These are phyloP conservation scores for Fusarium veterinarium DNA, from an alignment of 2,329 filamentous ascomycete species.

Conservation along the genomic window DNA sequence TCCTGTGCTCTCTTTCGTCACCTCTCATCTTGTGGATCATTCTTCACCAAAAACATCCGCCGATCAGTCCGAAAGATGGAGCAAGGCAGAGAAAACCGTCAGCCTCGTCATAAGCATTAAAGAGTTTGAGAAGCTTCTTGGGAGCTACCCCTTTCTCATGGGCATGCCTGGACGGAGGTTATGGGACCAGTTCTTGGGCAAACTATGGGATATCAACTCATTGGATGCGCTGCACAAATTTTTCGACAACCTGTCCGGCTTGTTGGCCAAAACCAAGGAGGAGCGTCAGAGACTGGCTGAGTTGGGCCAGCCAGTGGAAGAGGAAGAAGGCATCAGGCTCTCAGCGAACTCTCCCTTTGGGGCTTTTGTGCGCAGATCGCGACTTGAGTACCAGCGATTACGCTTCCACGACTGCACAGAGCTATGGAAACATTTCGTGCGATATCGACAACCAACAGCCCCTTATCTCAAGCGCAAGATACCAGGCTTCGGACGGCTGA, in stretches of 20 bases:
- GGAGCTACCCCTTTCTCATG: conserved; percentile 61
- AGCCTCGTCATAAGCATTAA: conserved; percentile 65
- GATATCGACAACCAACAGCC: conserved; percentile 82
- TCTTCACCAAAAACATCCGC: conserved; percentile 44
- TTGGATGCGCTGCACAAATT: conserved; percentile 84
- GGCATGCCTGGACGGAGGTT: conserved; percentile 80
- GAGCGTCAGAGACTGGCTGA: conserved; percentile 68
- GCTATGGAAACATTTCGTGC: conserved; percentile 85
- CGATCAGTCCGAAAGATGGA: conserved; percentile 55
- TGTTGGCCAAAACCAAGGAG: conserved; percentile 72
- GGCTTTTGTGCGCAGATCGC: conserved; percentile 79
- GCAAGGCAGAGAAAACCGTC: conserved; percentile 61
- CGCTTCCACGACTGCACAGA: conserved; percentile 82
- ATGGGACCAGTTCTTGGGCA: conserved; percentile 87
- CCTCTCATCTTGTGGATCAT: conserved; percentile 73
- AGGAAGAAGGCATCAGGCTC: conserved; percentile 69
- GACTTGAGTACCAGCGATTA: conserved; percentile 82
- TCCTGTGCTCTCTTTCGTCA: conserved; percentile 81
- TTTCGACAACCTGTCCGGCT: conserved; percentile 68
- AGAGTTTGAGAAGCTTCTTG: conserved; percentile 69
- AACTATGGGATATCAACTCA: conserved; percentile 86
- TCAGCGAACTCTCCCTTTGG: conserved; percentile 83
- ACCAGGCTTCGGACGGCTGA: conserved; percentile 65
- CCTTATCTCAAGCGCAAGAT: conserved; percentile 72
- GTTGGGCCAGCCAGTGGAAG: conserved; percentile 54